Percentiles rank a stretch among this genome's conserved stretches.
phyloP scores from a whole-genome alignment of 2,329 filamentous ascomycete species.

The Neocatenulostroma microsporum region DNA sequence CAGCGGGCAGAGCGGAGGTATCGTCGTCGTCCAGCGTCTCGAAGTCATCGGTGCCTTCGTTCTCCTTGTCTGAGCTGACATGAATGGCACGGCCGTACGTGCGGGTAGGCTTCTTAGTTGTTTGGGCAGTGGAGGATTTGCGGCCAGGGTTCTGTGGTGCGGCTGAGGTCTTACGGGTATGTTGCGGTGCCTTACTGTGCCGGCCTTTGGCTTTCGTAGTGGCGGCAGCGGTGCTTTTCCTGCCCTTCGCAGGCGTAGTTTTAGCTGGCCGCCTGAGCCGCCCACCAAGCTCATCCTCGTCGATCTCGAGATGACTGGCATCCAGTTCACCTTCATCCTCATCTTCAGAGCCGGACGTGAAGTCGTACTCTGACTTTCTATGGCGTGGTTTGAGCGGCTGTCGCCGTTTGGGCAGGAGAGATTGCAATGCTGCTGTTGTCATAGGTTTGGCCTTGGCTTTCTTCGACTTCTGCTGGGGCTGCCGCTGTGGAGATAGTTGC shows the following conservation, averaged over 20 bases:
- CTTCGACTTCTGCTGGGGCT: constrained; percentile 18
- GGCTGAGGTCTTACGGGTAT: constrained; percentile 8
- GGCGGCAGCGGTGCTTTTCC: constrained; percentile 9
- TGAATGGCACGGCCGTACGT: constrained; percentile 25
- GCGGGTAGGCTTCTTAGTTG: constrained; percentile 13
- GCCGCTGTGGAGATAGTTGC: constrained; percentile 18
- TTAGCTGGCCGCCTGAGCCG: constrained; percentile 17
- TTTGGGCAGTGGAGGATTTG: constrained; percentile 9
- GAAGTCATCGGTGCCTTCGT: constrained; percentile 28
- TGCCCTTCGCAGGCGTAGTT: constrained; percentile 7
- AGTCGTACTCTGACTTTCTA: constrained; percentile 32
- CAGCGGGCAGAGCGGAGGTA: constrained; percentile 14
- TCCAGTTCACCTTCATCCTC: constrained; percentile 21
- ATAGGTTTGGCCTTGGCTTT: constrained; percentile 22
- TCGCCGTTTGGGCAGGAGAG: constrained; percentile 37
- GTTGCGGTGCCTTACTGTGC: constrained; percentile 7
- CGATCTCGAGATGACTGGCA: constrained; percentile 24
- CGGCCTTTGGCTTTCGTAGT: constrained; percentile 14
- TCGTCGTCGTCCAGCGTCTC: constrained; percentile 21
- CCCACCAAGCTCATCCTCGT: constrained; percentile 36
- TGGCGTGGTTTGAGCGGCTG: constrained; percentile 17
- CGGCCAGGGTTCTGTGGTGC: constrained; percentile 5
- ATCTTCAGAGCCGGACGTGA: constrained; percentile 30
- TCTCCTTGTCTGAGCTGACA: constrained; percentile 38
- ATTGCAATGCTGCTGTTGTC: constrained; percentile 39